phyloP scores from a whole-genome alignment of 2,329 filamentous ascomycete species.

The Parastagonospora nodorum region DNA sequence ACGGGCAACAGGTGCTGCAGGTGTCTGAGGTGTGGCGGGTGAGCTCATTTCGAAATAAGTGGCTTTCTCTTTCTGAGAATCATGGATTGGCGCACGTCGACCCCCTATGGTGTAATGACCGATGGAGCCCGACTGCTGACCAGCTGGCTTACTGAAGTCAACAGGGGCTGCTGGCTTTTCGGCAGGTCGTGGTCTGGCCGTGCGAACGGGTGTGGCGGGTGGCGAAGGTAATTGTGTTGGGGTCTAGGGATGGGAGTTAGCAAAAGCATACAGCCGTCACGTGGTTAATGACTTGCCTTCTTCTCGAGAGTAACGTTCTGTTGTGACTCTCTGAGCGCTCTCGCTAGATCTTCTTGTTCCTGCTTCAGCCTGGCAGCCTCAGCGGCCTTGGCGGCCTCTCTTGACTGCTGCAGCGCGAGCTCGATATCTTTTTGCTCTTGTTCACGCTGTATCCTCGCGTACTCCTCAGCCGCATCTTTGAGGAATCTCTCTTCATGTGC shows the following conservation, averaged over 20 bases:
- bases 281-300: constrained; percentile 5
- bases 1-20: constrained; percentile 20
- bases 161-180: constrained; percentile 11
- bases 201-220: constrained; percentile 4
- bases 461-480: constrained; percentile 5
- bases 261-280: not conserved
- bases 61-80: constrained; percentile 23
- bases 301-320: constrained; percentile 4
- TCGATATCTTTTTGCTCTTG: constrained; percentile 12
- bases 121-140: constrained; percentile 16
- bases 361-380: not conserved
- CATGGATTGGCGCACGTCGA: constrained; percentile 27
- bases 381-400: constrained; percentile 9
- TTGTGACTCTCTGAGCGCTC: constrained; percentile 7
- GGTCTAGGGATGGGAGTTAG: constrained; percentile 3
- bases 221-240: constrained; percentile 2
- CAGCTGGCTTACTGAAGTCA: constrained; percentile 22
- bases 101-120: constrained; percentile 27
- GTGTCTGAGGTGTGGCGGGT: constrained; percentile 10
- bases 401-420: constrained; percentile 12
- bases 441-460: constrained; percentile 5
- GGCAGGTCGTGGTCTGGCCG: constrained; percentile 9
- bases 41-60: constrained; percentile 2
- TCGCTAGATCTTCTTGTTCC: constrained; percentile 13
- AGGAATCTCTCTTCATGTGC: not conserved